Conservation (phyloP, 768 basidiomycete genomes). For the Russula ochroleuca region DNA sequence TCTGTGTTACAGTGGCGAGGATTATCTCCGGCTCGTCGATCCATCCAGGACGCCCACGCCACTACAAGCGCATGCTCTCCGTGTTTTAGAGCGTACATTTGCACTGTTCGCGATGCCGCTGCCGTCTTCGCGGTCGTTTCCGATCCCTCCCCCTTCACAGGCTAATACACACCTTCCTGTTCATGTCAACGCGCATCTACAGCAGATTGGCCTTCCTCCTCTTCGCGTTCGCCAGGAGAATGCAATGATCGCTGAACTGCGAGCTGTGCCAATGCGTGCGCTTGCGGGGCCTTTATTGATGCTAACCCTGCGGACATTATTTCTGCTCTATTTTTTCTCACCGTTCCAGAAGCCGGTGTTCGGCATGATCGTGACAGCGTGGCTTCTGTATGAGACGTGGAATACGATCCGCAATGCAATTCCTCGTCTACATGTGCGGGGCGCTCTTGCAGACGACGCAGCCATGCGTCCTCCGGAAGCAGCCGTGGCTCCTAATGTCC, state of each 20-base stretch:
- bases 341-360: conserved; percentile 28
- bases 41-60: conserved; percentile 24
- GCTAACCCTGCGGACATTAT: conserved; percentile 25
- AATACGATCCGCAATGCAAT: conserved; percentile 27
- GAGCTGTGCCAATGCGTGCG: conserved; percentile 27
- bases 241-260: conserved; percentile 25
- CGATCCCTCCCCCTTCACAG: background rate
- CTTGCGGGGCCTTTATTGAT: conserved; percentile 26
- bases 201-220: conserved; percentile 26
- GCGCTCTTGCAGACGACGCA: conserved; percentile 7
- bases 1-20: conserved; percentile 19
- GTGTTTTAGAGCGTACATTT: conserved; percentile 25
- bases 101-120: conserved; percentile 21
- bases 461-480: conserved; percentile 12
- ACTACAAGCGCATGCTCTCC: conserved; percentile 25
- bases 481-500: background rate
- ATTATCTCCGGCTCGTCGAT: conserved; percentile 24
- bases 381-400: conserved; percentile 29
- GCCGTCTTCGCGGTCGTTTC: conserved; percentile 8
- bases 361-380: conserved; percentile 22
- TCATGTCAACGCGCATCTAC: conserved; percentile 23
- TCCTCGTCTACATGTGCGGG: conserved; percentile 11
- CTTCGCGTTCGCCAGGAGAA: conserved; percentile 24
- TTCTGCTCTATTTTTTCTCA: conserved; percentile 28
- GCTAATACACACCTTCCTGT: conserved; percentile 17